phyloP scores from a whole-genome alignment of 768 basidiomycete species.

The Rhizopogon vesiculosus region DNA sequence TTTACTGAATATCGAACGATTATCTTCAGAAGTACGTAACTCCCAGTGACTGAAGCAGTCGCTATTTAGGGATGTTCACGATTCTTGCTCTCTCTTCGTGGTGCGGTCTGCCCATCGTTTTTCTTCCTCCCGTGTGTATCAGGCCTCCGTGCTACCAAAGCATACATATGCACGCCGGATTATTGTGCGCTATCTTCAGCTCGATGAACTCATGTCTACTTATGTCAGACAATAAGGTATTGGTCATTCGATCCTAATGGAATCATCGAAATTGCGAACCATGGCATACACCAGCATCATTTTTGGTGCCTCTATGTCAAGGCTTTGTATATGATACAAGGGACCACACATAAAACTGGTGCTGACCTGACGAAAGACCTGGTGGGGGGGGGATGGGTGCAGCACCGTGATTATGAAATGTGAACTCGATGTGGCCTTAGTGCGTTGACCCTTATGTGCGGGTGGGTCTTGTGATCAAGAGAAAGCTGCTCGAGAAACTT shows the following conservation, averaged over 20 bases:
- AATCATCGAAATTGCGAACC: too few species aligned
- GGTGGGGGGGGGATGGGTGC: too few species aligned
- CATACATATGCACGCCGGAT: background rate
- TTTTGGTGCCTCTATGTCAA: background rate
- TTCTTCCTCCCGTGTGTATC: too few species aligned
- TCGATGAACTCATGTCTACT: background rate
- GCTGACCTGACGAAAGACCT: too few species aligned
- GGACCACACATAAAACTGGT: too few species aligned
- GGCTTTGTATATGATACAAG: background rate
- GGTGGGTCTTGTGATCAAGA: background rate
- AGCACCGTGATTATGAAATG: background rate
- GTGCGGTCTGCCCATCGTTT: too few species aligned
- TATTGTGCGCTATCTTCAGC: background rate
- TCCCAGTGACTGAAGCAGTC: too few species aligned
- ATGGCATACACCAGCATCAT: too few species aligned
- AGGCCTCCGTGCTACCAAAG: background rate
- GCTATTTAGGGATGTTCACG: background rate
- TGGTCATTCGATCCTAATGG: background rate
- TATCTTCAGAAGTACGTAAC: too few species aligned
- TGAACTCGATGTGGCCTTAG: background rate
- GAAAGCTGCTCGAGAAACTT: background rate
- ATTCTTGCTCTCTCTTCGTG: background rate
- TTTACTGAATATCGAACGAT: background rate
- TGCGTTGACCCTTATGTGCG: background rate
- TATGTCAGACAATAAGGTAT: background rate